Conservation (phyloP, 805 yeast genomes). For the Cyberlindnera maclurae region DNA sequence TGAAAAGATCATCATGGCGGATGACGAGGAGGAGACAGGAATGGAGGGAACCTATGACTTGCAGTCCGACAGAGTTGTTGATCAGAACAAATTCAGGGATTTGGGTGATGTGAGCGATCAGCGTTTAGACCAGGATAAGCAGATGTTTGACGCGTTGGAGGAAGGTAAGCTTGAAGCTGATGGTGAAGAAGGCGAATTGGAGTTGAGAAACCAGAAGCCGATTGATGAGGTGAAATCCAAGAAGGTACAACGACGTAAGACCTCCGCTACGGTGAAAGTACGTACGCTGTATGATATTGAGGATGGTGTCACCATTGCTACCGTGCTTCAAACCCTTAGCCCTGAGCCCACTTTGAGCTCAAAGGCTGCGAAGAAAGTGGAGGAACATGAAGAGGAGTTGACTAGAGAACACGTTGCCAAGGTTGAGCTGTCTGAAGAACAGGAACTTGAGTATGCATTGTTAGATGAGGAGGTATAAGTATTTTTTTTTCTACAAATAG, state of each 20-base stretch:
- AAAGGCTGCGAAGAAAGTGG: conserved; percentile 26
- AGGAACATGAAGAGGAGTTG: conserved; percentile 24
- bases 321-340: conserved; percentile 23
- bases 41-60: conserved; percentile 20
- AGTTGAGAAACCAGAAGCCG: conserved; percentile 18
- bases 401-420: neutral
- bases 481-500: neutral
- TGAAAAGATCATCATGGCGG: conserved; percentile 6
- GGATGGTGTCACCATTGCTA: conserved; percentile 22
- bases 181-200: conserved; percentile 23
- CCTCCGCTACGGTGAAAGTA: conserved; percentile 2
- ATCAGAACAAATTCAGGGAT: conserved; percentile 6
- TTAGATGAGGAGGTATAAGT: too few relatives aligned
- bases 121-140: conserved; percentile 16
- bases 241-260: conserved; percentile 2
- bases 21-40: conserved; percentile 7
- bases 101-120: conserved; percentile 9
- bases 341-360: conserved; percentile 28
- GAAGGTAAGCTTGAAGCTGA: conserved; percentile 19
- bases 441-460: too few relatives aligned
- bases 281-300: conserved; percentile 23
- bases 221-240: conserved; percentile 18
- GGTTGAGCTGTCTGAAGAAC: too few relatives aligned
- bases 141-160: conserved; percentile 20
- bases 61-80: conserved; percentile 19